Evolutionary conservation across 257 asterid species (phyloP).

Genomic region (Cynanchum wilfordii): DNA sequence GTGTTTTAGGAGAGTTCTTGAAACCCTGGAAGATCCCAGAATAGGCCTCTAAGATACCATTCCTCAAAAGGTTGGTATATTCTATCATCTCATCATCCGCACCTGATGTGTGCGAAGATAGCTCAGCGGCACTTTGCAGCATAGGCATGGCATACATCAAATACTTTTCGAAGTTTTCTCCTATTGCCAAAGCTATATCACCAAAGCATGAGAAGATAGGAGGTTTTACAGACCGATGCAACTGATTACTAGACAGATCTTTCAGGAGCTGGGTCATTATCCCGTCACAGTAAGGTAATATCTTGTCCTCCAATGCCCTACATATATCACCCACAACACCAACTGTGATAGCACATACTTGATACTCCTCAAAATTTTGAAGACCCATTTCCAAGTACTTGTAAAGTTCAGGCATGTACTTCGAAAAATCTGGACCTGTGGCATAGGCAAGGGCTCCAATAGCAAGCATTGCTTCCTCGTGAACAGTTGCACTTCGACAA

Average conservation of each 20-base stretch:
- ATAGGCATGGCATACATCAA: slow-evolving; percentile 29
- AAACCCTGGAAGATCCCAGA: slow-evolving; percentile 31
- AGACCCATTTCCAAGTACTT: slow-evolving; percentile 33
- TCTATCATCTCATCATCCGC: slow-evolving; percentile 29
- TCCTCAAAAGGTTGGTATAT: slow-evolving; percentile 24
- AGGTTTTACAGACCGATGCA: slow-evolving; percentile 33
- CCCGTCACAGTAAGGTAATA: slow-evolving; percentile 29
- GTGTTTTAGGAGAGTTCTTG: slow-evolving; percentile 26
- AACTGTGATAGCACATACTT: slow-evolving; percentile 30
- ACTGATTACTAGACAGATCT: slow-evolving; percentile 24
- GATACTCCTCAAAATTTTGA: slow-evolving; percentile 32
- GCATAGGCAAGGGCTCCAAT: slow-evolving; percentile 30
- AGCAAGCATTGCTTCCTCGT: slow-evolving; percentile 32
- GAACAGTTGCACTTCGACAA: slow-evolving; percentile 30
- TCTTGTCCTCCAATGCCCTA: slow-evolving; percentile 27
- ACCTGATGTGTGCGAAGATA: slow-evolving; percentile 23
- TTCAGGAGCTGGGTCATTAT: slow-evolving; percentile 29
- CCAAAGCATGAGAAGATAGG: slow-evolving; percentile 34
- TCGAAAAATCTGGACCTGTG: slow-evolving; percentile 21
- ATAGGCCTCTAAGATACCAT: slow-evolving; percentile 28
- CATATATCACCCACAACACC: slow-evolving; percentile 34
- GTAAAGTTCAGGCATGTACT: slow-evolving; percentile 28
- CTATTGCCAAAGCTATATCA: slow-evolving; percentile 28
- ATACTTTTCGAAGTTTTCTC: slow-evolving; percentile 30
- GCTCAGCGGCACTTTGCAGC: slow-evolving; percentile 31